Base-by-base conservation (phyloP, 179 eudicot species). In the Heliamphora pulchella region DNA sequence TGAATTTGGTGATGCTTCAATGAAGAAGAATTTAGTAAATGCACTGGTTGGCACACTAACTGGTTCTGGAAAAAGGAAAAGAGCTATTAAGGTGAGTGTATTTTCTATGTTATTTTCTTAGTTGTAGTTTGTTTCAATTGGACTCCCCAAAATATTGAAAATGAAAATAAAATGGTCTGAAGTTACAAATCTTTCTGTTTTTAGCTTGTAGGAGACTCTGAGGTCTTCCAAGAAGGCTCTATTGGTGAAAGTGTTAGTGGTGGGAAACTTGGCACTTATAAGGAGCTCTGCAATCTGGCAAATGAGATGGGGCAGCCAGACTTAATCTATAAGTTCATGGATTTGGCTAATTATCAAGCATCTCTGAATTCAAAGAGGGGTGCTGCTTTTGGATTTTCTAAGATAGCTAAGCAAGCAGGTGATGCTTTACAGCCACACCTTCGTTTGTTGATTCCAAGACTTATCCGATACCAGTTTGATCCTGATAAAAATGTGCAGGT, bases 301-400 rank as follows among this genome's bases (percentile, higher is more conserved):
- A 95, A 91, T 76, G 98, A 95, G 87, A 95, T 95, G 97, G 98
- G 98, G 59, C 98, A 95, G 78, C 98, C 98, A 71, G 98, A 95
- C 82, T 87, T 95, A 55, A 91, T 95, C 54, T 95, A 95, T 80
- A 95, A 95, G 82, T 93, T 95, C 84, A 95, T 95, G 98, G 98
- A 95, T 85, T 83, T 95, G 71, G 97, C 98, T 74, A 95, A 95
- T 87, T 90, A 95, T 86, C 98, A 95, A 80, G 91, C 95, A 57
- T 92, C 98, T 86, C 75, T 93, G 78, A 95, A 91, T 86, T 95
- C 98, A 61, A 95, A 95, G 87, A 89, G 98, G 86, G 98, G 97
- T 80, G 98, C 95, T 82, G 98, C 98, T 75, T 95, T 93, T 91
- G 98, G 98, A 57, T 95, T 95, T 84, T 95, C 98, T 63, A 93